Base-by-base conservation (phyloP, 1,139 yeast genomes). In the Kodamaea ohmeri region DNA sequence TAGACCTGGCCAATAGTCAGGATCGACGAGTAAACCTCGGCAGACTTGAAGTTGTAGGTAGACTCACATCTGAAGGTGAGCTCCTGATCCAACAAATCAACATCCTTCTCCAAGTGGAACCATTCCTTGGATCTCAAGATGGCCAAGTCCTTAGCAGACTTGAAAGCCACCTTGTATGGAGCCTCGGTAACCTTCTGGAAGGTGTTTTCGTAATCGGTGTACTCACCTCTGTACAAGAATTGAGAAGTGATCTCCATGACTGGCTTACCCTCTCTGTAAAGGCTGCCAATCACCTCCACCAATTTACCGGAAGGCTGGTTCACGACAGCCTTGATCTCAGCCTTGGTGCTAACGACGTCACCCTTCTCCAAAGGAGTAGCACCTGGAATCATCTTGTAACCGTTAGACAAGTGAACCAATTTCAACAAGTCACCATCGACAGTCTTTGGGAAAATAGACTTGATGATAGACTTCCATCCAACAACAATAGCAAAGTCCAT, bases 401-500 rank as follows among this genome's bases (percentile, higher is more conserved):
- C 94, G 63, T 92, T 92, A 35, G 96, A 87, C 66, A 92, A 72
- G 63, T 92, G 99, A 41, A 92, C 98, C 59, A 92, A 78, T 61
- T 85, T 85, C 69, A 92, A 76, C 58, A 92, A 76, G 62, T 92
- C 98, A 67, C 98, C 98, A 63, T 94, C 97, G 53, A 94, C 95
- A 47, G 83, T 80, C 63, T 80, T 80, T 41, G 98, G 98, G 94
- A 92, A 94, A 52, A 92, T 87, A 17, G 97, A 92, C 71, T 85
- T 88, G 71, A 92, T 90, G 58, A 94, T 90, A 37, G 97, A 95
- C 70, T 84, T 85, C 99, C 99, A 92, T 35, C 98, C 98, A 55
- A 90, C 79, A 43, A 94, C 97, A 64, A 92, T 92, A 38, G 98
- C 97, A 60, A 90, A 94, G 72, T 92, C 99, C 97, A 92, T 92